Evolutionary conservation across 306 rosid species (phyloP).

Genomic region (Delonix regia): DNA sequence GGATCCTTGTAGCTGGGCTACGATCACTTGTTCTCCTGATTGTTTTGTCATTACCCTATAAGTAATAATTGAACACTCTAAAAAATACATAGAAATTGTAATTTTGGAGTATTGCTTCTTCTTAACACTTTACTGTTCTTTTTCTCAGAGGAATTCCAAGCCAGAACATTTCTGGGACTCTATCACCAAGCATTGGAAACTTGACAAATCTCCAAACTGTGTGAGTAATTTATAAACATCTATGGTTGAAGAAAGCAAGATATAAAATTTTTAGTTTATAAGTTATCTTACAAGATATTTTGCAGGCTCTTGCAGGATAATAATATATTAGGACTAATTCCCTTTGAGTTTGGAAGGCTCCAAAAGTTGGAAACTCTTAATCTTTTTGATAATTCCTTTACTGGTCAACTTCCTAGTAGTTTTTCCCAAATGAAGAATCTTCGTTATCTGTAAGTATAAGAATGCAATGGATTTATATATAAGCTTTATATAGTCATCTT

Average conservation of each 20-base stretch:
- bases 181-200: slow-evolving; percentile 85
- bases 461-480: neutral
- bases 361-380: slow-evolving; percentile 78
- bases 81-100: neutral
- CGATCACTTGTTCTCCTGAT: slow-evolving; percentile 91
- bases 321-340: slow-evolving; percentile 76
- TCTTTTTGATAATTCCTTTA: slow-evolving; percentile 80
- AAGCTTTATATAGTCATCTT: neutral
- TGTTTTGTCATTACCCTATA: slow-evolving; percentile 69
- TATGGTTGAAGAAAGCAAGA: slow-evolving; percentile 1
- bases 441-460: slow-evolving; percentile 73
- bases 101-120: neutral
- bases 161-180: slow-evolving; percentile 80
- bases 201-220: slow-evolving; percentile 76
- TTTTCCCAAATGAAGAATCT: slow-evolving; percentile 72
- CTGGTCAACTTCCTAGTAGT: slow-evolving; percentile 63
- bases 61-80: slow-evolving; percentile 38
- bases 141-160: slow-evolving; percentile 86
- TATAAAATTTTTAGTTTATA: neutral
- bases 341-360: slow-evolving; percentile 79
- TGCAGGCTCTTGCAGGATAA: slow-evolving; percentile 82
- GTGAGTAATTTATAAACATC: slow-evolving; percentile 52
- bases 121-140: neutral
- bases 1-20: slow-evolving; percentile 94
- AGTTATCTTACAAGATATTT: slow-evolving; percentile 6